Conservation (phyloP, 2,329 filamentous ascomycete species). For the Aotearoamyces nothofagi region DNA sequence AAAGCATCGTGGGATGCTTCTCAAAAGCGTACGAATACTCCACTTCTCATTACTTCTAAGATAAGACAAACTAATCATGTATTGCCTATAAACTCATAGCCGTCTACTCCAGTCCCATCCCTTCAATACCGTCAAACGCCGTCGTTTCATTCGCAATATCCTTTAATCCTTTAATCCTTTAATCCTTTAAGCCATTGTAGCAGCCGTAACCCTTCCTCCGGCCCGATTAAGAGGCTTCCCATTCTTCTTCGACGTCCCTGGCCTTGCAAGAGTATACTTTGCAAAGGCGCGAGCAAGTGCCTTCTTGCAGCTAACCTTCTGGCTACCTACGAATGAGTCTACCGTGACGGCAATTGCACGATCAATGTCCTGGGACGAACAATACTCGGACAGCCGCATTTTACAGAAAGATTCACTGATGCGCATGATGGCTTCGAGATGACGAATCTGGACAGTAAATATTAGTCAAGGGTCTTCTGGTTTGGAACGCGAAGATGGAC, state of each 20-base stretch:
- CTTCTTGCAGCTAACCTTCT: constrained; percentile 97
- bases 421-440: constrained; percentile 94
- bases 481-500: constrained; percentile 20
- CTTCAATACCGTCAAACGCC: too few relatives aligned
- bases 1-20: too few relatives aligned
- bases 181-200: too few relatives aligned
- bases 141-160: too few relatives aligned
- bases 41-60: too few relatives aligned
- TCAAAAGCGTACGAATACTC: too few relatives aligned
- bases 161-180: too few relatives aligned
- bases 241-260: constrained; percentile 14
- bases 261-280: constrained; percentile 58
- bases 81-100: too few relatives aligned
- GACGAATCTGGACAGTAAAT: constrained; percentile 56
- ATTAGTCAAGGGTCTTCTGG: constrained; percentile 4
- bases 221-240: too few relatives aligned
- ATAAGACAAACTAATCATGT: too few relatives aligned
- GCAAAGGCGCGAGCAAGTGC: constrained; percentile 86
- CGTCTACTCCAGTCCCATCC: too few relatives aligned
- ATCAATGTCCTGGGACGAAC: constrained; percentile 79
- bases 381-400: constrained; percentile 97
- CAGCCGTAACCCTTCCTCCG: too few relatives aligned
- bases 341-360: constrained; percentile 94
- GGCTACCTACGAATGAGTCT: constrained; percentile 87
- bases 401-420: constrained; percentile 90